These are phyloP conservation scores for Auricularia heimuer DNA, from an alignment of 768 basidiomycete species.

Conservation along the genomic window DNA sequence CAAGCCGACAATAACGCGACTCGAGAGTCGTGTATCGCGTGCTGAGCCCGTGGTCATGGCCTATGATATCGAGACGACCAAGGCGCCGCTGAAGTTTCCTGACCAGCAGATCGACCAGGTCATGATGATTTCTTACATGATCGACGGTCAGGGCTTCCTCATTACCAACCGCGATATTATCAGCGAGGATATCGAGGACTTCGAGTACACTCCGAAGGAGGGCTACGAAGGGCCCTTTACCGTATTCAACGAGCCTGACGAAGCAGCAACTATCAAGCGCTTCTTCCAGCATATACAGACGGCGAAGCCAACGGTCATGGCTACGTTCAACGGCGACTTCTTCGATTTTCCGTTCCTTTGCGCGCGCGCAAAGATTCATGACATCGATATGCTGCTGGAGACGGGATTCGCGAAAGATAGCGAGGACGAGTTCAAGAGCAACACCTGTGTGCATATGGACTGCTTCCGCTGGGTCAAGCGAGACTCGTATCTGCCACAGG, in stretches of 20 bases:
- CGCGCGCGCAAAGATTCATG: constrained; percentile 74
- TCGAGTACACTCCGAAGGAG: constrained; percentile 97
- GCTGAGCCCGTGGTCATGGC: constrained; percentile 99
- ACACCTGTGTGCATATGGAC: constrained; percentile 94
- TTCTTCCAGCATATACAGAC: constrained; percentile 95
- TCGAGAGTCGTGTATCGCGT: constrained; percentile 87
- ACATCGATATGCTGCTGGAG: constrained; percentile 94
- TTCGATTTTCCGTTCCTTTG: constrained; percentile 98
- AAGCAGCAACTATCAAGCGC: constrained; percentile 70
- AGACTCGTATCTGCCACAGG: constrained; percentile 96
- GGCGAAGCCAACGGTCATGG: constrained; percentile 91
- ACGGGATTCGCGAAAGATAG: constrained; percentile 85
- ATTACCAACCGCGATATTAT: constrained; percentile 98
- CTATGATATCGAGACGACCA: constrained; percentile 97
- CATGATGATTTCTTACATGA: constrained; percentile 99
- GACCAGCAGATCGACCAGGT: constrained; percentile 94
- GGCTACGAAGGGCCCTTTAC: constrained; percentile 96
- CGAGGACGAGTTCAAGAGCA: constrained; percentile 92
- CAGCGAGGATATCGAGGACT: constrained; percentile 94
- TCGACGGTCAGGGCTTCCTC: constrained; percentile 94
- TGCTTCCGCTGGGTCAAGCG: constrained; percentile 99
- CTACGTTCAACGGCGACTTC: constrained; percentile 97
- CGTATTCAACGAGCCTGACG: constrained; percentile 88
- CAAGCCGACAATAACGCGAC: constrained; percentile 57
- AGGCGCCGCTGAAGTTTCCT: constrained; percentile 98